These are phyloP conservation scores for Raphanus sativus DNA, from an alignment of 345 rosid species.

Conservation along the genomic window DNA sequence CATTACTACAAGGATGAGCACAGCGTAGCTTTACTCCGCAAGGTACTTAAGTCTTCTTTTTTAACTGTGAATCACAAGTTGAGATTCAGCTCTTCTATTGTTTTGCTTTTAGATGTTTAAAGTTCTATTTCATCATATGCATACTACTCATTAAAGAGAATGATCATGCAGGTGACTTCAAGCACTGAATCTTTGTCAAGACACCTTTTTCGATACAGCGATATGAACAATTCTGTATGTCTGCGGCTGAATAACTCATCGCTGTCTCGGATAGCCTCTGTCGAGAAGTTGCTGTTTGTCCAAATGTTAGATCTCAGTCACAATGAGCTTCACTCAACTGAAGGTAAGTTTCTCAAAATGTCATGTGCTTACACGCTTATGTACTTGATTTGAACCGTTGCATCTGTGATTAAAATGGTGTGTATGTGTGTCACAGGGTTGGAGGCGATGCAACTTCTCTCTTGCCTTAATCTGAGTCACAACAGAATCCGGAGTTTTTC, in stretches of 20 bases:
- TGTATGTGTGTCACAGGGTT: constrained; percentile 44
- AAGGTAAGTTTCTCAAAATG: constrained; percentile 53
- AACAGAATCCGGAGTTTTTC: constrained; percentile 72
- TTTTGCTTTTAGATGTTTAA: neutral
- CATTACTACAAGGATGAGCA: constrained; percentile 74
- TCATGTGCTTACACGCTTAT: neutral
- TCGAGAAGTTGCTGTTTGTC: constrained; percentile 78
- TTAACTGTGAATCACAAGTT: constrained; percentile 5
- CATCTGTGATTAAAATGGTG: constrained; percentile 7
- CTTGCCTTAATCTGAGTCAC: constrained; percentile 65
- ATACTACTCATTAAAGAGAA: constrained; percentile 23
- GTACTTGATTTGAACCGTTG: neutral
- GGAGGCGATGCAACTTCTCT: constrained; percentile 81
- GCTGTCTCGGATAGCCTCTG: constrained; percentile 63
- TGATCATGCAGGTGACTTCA: constrained; percentile 65
- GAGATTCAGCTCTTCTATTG: neutral
- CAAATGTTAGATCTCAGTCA: constrained; percentile 87
- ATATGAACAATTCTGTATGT: constrained; percentile 44
- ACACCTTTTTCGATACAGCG: constrained; percentile 48
- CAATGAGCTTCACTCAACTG: constrained; percentile 76
- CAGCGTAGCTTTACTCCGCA: constrained; percentile 62
- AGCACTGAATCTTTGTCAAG: constrained; percentile 50
- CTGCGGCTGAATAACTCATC: constrained; percentile 74
- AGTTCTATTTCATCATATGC: constrained; percentile 9
- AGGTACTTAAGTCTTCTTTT: constrained; percentile 45